Evolutionary conservation across 2,329 filamentous ascomycete species (phyloP), one percentile per base, ranked within the genome.

Genomic region (Apiospora rasikravindrae): DNA sequence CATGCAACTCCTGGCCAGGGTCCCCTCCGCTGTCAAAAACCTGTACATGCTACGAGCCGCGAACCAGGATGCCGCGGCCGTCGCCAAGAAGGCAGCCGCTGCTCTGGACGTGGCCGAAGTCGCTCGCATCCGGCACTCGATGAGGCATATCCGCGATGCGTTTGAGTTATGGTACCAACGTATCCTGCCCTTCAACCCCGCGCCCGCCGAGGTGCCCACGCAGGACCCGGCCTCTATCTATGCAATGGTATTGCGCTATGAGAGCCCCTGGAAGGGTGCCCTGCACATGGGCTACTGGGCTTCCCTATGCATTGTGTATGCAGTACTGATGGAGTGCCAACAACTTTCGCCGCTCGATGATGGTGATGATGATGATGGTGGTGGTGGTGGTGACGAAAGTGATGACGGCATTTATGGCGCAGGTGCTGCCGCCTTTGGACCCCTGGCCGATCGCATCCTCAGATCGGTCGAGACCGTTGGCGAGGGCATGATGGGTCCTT

Each of bases 301-400:
- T 8, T 81, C 79, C 49, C 76, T 83, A 76, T 76, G 84, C n/a
- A 81, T 85, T 69, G 74, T 85, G 45, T 80, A 85, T 70, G 82
- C 83, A 72, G 77, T 77, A 8, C 67, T 85, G 68, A 77, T 79
- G 26, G 78, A 80, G 70, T 84, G 82, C 71, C 76, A 75, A 19
- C 74, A 77, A n/a, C 3, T 33, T 10, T 64, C 10, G 19, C 57
- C 33, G 10, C 8, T 14, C 57, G 14, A 51, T 26, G 47, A 51
- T 10, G 26, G 22, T 8, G 26, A 57, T 19, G 51, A 33, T 6
- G 10, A 13, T 10, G 29, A 37, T 10, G 29, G 10, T 10, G 22
- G 40, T 22, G 53, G 33, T 10, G 29, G 10, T 7, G 19, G n/a
- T 19, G 22, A 40, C 24, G 49, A 37, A 47, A 1, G 16, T n/a